A percentile compares a stretch with the other conserved stretches of the same genome.
Conservation (phyloP, 2,329 filamentous ascomycete species). For the Trichoderma sp. region DNA sequence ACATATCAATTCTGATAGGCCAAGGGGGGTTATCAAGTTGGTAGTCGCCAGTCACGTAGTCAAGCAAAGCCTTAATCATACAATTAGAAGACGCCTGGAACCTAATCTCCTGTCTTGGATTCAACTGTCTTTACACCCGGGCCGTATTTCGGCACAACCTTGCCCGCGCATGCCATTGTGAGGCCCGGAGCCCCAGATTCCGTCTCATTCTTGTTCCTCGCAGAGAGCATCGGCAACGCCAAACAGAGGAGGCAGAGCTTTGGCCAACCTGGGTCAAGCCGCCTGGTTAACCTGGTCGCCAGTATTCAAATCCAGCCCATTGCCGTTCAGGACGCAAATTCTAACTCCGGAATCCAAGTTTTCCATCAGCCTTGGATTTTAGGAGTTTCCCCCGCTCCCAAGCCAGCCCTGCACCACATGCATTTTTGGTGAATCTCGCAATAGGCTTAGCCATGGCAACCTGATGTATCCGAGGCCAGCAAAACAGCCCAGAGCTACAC, state of each 20-base stretch:
- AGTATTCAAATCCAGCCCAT: not conserved
- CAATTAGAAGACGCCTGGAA: slow-evolving; percentile 1
- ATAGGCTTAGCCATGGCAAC: not conserved
- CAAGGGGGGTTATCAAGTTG: slow-evolving; percentile 30
- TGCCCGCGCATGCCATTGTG: slow-evolving; percentile 24
- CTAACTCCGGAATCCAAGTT: not conserved
- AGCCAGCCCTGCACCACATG: slow-evolving; percentile 1
- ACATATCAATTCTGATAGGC: slow-evolving; percentile 38
- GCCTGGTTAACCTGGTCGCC: not conserved
- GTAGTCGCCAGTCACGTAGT: slow-evolving; percentile 27
- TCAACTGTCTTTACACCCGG: slow-evolving; percentile 13
- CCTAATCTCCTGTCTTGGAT: not conserved
- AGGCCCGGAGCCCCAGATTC: slow-evolving; percentile 3
- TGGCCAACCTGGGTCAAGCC: slow-evolving; percentile 8
- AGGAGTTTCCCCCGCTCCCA: slow-evolving; percentile 8
- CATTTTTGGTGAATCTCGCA: not conserved
- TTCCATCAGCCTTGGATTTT: slow-evolving; percentile 2
- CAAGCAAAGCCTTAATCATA: slow-evolving; percentile 3
- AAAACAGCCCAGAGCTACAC: not conserved
- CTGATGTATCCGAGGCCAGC: not conserved
- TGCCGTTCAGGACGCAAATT: not conserved
- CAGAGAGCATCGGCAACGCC: slow-evolving; percentile 2
- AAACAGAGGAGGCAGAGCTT: slow-evolving; percentile 9
- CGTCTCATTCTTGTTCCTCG: not conserved
- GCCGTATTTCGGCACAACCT: slow-evolving; percentile 21